Evolutionary conservation across 345 rosid genomes (phyloP), one percentile per base, ranked within the genome.

Genomic region (Hirschfeldia incana): DNA sequence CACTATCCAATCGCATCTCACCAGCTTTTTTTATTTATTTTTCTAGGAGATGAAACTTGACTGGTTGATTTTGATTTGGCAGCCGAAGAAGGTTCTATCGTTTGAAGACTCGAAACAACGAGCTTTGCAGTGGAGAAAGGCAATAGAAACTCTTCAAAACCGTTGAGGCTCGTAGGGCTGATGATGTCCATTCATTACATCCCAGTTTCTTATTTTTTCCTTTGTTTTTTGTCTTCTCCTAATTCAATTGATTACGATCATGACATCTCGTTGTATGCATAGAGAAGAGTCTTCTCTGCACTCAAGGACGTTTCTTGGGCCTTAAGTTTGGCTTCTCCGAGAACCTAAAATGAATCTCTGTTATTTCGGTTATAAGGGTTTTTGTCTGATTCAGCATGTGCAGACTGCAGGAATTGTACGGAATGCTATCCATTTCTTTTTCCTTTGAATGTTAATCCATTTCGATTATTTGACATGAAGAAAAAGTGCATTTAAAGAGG

Each of bases 41-140:
- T 27, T 49, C 17, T 32, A 5, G n/a, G 53, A 8, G 8, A 65
- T 42, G 16, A 39, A 46, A 69, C 55, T 13, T 69, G 49, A 73
- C 12, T 74, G 37, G 30, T 58, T 51, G 58, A 51, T 51, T 51
- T 29, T 15, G 2, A 5, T 53, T 63, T 80, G 67, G 60, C 93
- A 93, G 99, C 97, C 97, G 26, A 95, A 93, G 91, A 95, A 93
- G 88, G 95, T 93, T 16, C 12, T 88, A 85, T 87, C 97, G 21
- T 90, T 95, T 66, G 99, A 93, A 72, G 98, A 93, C 66, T 58
- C 93, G 1, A 93, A 95, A 80, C 97, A 90, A 78, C 85, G 97
- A 83, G 94, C 98, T 11, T 83, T 82, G 86, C 99, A 91, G 75
- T 95, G 99, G 99, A 91, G 93, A 82, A 91, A 90, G 83, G 97